Evolutionary conservation across 2,329 filamentous ascomycete genomes (phyloP), one percentile per base, ranked within the genome.

Genomic region (Monilinia fructicola): DNA sequence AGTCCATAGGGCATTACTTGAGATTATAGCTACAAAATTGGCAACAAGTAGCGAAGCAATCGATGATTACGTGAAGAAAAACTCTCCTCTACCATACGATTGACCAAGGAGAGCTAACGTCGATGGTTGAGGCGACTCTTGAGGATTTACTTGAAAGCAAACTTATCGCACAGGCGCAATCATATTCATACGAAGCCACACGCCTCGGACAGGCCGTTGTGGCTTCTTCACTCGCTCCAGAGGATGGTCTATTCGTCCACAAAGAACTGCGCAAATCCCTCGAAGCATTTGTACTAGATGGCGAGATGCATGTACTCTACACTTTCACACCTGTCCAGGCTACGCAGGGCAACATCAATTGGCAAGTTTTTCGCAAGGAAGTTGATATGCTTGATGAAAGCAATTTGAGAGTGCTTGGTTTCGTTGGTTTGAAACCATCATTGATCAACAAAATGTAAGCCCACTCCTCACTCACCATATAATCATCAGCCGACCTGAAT

Each of bases 281-380:
- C 3, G 81, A 84, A 68, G 88, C 88, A 1, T 93, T 93, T 73
- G 90, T 92, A 16, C 88, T 93, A 85, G 90, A 93, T 73, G 88
- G 89, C 4, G 90, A 93, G 69, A 88, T 93, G 87, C 90, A 93
- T 73, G 84, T 91, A 16, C 83, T 92, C 56, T 93, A 93, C 74
- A 87, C 86, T 48, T 92, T 93, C 70, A 92, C 90, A 0, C 90
- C 90, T 0, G 83, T 93, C 2, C 87, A 91, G 58, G 81, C 84
- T 58, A 79, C 81, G 35, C 79, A 78, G 1, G 78, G 82, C 3
- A 78, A 81, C 11, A 83, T 93, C 66, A 89, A 92, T 72, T 93
- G 90, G 90, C 84, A 85, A 63, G 83, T 87, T 0, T 92, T 91
- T 71, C 85, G 88, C 59, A 85, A 89, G 69, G 87, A 91, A 75